These are phyloP conservation scores for Ophiognomonia clavigignenti-juglandacearum DNA, from an alignment of 2,329 filamentous ascomycete genomes.

Conservation along the genomic window DNA sequence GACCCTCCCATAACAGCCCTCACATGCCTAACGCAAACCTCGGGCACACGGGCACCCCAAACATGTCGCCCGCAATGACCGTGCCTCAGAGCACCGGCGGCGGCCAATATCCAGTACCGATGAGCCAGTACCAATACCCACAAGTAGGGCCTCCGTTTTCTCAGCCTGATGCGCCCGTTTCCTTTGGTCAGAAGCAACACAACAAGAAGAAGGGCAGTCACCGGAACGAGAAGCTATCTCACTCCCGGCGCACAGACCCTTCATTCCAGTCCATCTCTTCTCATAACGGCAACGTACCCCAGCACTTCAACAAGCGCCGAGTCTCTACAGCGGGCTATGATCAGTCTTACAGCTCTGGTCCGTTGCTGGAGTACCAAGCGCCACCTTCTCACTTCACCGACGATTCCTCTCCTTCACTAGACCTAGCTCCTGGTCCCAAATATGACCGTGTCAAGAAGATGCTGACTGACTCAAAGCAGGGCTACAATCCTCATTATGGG, in stretches of 20 bases:
- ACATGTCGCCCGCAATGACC: constrained; percentile 62
- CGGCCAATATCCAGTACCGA: constrained; percentile 53
- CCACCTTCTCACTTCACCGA: constrained; percentile 20
- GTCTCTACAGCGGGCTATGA: constrained; percentile 25
- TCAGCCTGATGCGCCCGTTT: constrained; percentile 28
- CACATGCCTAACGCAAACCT: constrained; percentile 60
- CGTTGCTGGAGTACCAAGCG: constrained; percentile 17
- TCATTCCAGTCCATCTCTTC: constrained; percentile 28
- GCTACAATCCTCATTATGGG: constrained; percentile 47
- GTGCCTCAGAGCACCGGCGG: constrained; percentile 46
- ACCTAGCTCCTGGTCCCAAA: constrained; percentile 63
- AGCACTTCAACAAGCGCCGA: constrained; percentile 42
- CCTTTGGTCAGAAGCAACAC: constrained; percentile 28
- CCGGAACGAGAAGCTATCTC: constrained; percentile 43
- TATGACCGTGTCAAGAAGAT: constrained; percentile 72
- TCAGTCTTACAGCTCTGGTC: constrained; percentile 5
- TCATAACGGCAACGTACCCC: constrained; percentile 32
- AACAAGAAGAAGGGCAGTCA: constrained; percentile 41
- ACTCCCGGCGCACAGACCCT: constrained; percentile 32
- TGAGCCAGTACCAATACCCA: constrained; percentile 50
- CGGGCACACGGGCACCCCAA: constrained; percentile 57
- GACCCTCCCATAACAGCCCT: constrained; percentile 59
- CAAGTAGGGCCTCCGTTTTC: constrained; percentile 50
- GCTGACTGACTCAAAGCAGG: constrained; percentile 69
- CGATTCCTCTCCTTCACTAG: constrained; percentile 21